Conservation (phyloP, 2,329 filamentous ascomycete genomes). For the Xylaria sp. region DNA sequence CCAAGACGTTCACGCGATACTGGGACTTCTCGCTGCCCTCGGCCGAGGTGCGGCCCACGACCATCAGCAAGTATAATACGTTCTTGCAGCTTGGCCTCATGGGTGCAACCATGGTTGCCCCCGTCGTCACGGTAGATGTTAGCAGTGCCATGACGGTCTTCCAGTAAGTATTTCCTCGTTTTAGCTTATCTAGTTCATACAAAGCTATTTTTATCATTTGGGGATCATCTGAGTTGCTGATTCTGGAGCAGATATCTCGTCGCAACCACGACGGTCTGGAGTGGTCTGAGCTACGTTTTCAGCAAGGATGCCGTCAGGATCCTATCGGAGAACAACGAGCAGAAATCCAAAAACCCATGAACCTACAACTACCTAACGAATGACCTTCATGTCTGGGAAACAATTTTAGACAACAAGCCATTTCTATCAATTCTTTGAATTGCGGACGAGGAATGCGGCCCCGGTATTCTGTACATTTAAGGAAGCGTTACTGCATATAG, state of each 20-base stretch:
- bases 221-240: conserved; percentile 43
- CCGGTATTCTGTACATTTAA: not conserved
- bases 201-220: not conserved
- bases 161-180: conserved; percentile 64
- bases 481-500: conserved; percentile 8
- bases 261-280: conserved; percentile 90
- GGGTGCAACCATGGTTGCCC: conserved; percentile 83
- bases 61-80: conserved; percentile 92
- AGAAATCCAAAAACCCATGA: conserved; percentile 33
- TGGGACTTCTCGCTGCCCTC: conserved; percentile 97
- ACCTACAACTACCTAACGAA: not conserved
- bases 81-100: conserved; percentile 89
- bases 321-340: conserved; percentile 56
- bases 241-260: conserved; percentile 75
- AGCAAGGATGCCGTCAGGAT: conserved; percentile 94
- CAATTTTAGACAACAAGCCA: no score
- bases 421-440: not conserved
- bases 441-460: not conserved
- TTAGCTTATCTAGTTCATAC: not conserved
- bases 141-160: conserved; percentile 65
- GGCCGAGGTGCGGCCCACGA: conserved; percentile 84
- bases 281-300: conserved; percentile 89
- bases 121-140: conserved; percentile 72
- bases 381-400: not conserved
- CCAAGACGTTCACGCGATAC: conserved; percentile 91